Conservation (phyloP, 768 basidiomycete genomes). For the Agrocybe praecox region DNA sequence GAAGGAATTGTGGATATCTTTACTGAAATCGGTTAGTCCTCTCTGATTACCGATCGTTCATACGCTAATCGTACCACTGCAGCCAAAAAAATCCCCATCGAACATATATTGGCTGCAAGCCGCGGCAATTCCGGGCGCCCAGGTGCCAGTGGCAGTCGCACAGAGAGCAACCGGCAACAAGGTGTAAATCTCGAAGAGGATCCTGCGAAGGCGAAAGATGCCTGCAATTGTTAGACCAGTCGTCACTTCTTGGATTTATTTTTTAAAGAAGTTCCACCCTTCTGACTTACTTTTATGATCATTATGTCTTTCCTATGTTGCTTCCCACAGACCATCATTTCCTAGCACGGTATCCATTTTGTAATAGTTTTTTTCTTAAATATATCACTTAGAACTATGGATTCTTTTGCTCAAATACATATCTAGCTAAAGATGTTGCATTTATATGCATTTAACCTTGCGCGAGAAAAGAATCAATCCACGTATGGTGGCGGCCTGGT, state of each 20-base stretch:
- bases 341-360: slow-evolving; percentile 23
- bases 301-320: slow-evolving; percentile 27
- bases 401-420: slow-evolving; percentile 10
- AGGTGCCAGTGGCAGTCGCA: slow-evolving; percentile 55
- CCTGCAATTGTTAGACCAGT: slow-evolving; percentile 70
- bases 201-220: slow-evolving; percentile 67
- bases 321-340: slow-evolving; percentile 13
- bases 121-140: slow-evolving; percentile 67
- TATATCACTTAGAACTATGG: slow-evolving; percentile 27
- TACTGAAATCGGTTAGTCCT: slow-evolving; percentile 86
- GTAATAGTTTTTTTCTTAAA: slow-evolving; percentile 26
- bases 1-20: slow-evolving; percentile 96
- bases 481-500: slow-evolving; percentile 65
- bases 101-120: slow-evolving; percentile 88
- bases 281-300: slow-evolving; percentile 27
- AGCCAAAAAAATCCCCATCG: slow-evolving; percentile 78
- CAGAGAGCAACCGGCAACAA: slow-evolving; percentile 51
- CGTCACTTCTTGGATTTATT: background rate
- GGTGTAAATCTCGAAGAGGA: slow-evolving; percentile 75
- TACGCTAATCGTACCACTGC: slow-evolving; percentile 1
- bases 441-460: slow-evolving; percentile 5
- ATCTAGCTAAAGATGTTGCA: background rate
- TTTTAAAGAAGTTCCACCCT: slow-evolving; percentile 4
- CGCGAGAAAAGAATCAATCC: slow-evolving; percentile 37
- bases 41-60: slow-evolving; percentile 20